Evolutionary conservation across 768 basidiomycete species (phyloP), one percentile per base, ranked within the genome.

Genomic region (Leucocoprinus leucothites): DNA sequence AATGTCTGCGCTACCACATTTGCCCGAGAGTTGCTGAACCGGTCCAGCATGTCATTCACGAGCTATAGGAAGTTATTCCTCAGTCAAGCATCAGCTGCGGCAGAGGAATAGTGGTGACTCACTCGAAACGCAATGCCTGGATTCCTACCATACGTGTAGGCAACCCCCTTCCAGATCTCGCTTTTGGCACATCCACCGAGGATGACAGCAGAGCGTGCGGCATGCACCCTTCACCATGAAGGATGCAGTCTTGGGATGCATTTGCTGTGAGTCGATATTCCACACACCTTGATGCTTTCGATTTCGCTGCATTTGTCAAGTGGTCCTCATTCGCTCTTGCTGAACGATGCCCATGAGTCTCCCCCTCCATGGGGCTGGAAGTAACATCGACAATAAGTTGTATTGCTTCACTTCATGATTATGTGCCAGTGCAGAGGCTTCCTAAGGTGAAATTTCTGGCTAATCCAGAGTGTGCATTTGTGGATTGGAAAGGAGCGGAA

Each of bases 71-170:
- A n/a, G n/a, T n/a, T n/a, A n/a, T n/a, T n/a, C n/a, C n/a, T n/a
- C n/a, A n/a, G n/a, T n/a, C n/a, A n/a, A n/a, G 89, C 83, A 46
- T 94, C 89, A 66, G 93, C 98, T 71, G 98, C 97, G 2, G 98
- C 75, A 35, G n/a, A n/a, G n/a, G n/a, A n/a, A n/a, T n/a, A n/a
- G n/a, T n/a, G n/a, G n/a, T n/a, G n/a, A n/a, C n/a, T n/a, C n/a
- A n/a, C n/a, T n/a, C n/a, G n/a, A n/a, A n/a, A n/a, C n/a, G n/a
- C n/a, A n/a, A n/a, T n/a, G n/a, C n/a, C n/a, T n/a, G n/a, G n/a
- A n/a, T n/a, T n/a, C n/a, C n/a, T n/a, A n/a, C n/a, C n/a, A n/a
- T n/a, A n/a, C n/a, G n/a, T n/a, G n/a, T n/a, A n/a, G n/a, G n/a
- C n/a, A n/a, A n/a, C n/a, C n/a, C n/a, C n/a, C n/a, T n/a, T n/a